phyloP scores from a whole-genome alignment of 2,329 filamentous ascomycete species.

The Xylariomycetidae sp. region DNA sequence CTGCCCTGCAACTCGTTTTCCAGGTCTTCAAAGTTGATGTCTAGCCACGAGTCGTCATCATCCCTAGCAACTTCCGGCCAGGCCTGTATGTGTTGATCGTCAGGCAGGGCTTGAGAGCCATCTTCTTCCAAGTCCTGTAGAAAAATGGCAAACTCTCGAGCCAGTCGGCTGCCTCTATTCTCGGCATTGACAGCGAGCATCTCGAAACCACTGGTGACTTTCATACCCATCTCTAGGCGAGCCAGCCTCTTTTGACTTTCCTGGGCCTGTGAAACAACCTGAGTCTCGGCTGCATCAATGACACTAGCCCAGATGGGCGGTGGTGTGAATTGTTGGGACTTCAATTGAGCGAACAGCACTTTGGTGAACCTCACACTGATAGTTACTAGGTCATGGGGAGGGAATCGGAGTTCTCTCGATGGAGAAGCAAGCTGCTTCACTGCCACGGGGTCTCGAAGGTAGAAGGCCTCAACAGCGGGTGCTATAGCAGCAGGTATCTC shows the following conservation, averaged over 20 bases:
- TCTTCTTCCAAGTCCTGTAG: slow-evolving; percentile 72
- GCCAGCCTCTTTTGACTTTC: slow-evolving; percentile 26
- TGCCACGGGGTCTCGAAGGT: slow-evolving; percentile 76
- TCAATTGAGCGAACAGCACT: slow-evolving; percentile 85
- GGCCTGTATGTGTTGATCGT: slow-evolving; percentile 62
- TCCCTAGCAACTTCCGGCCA: slow-evolving; percentile 63
- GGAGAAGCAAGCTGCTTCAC: slow-evolving; percentile 63
- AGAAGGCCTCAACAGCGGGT: slow-evolving; percentile 85
- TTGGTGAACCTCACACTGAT: slow-evolving; percentile 80
- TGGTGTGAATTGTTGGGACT: slow-evolving; percentile 75
- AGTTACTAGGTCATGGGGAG: slow-evolving; percentile 73
- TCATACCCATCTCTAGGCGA: slow-evolving; percentile 74
- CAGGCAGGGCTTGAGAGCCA: slow-evolving; percentile 62
- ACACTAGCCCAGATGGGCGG: slow-evolving; percentile 47
- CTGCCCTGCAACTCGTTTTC: slow-evolving; percentile 68
- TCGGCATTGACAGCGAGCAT: slow-evolving; percentile 70
- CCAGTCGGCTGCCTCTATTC: slow-evolving; percentile 62
- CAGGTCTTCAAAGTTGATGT: slow-evolving; percentile 87
- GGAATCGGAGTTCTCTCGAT: slow-evolving; percentile 55
- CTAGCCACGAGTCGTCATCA: slow-evolving; percentile 86
- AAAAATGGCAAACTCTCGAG: slow-evolving; percentile 71
- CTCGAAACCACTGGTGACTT: slow-evolving; percentile 84
- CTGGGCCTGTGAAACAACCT: slow-evolving; percentile 6
- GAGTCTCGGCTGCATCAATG: slow-evolving; percentile 24
- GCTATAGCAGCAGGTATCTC: slow-evolving; percentile 71